Evolutionary conservation across 2,329 filamentous ascomycete genomes (phyloP), one percentile per base, ranked within the genome.

Genomic region (Nigrograna mackinnonii): DNA sequence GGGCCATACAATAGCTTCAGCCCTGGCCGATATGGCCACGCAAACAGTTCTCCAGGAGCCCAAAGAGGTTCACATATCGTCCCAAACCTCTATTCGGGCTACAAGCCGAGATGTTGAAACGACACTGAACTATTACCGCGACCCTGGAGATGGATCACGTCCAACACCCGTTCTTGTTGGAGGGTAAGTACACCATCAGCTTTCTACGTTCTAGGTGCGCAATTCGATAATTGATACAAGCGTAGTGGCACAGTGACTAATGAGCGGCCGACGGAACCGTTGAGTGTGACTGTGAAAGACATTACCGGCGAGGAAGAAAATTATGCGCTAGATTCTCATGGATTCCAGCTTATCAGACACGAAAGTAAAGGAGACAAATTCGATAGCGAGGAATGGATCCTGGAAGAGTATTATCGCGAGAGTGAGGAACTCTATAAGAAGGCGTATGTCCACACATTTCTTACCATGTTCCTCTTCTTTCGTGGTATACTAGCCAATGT

Each of bases 341-440:
- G n/a, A n/a, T n/a, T n/a, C n/a, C n/a, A n/a, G n/a, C n/a, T n/a
- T n/a, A n/a, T n/a, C n/a, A n/a, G n/a, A n/a, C n/a, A n/a, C n/a
- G n/a, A n/a, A n/a, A n/a, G n/a, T n/a, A n/a, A n/a, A n/a, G n/a
- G n/a, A n/a, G n/a, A n/a, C n/a, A n/a, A n/a, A n/a, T n/a, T n/a
- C n/a, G n/a, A n/a, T n/a, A n/a, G n/a, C n/a, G n/a, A n/a, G n/a
- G n/a, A n/a, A n/a, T n/a, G n/a, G n/a, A n/a, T n/a, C n/a, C n/a
- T n/a, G n/a, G n/a, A n/a, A n/a, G n/a, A n/a, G n/a, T n/a, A n/a
- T n/a, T n/a, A n/a, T n/a, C n/a, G n/a, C n/a, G n/a, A n/a, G n/a
- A n/a, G 47, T 11, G 51, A 50, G 18, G 36, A 60, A 31, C 21
- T 64, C 6, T 40, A 62, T 13, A 60, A 58, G 48, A 45, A 58